Conservation (phyloP, 345 rosid species). For the Gossypium thurberi region DNA sequence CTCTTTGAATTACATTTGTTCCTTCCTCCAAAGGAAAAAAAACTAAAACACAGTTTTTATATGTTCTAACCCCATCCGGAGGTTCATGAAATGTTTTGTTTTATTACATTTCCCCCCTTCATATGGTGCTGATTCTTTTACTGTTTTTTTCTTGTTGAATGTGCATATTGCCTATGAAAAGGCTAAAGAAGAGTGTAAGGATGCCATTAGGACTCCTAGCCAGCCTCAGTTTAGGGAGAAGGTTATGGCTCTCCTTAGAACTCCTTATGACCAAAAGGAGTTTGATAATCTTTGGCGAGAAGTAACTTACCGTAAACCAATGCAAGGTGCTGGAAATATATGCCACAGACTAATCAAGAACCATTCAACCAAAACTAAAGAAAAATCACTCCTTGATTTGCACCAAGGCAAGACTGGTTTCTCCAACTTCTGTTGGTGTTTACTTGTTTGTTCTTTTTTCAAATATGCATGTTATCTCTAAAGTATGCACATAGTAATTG, state of each 20-base stretch:
- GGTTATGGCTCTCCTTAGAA: constrained; percentile 38
- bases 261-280: constrained; percentile 43
- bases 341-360: constrained; percentile 31
- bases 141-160: constrained; percentile 16
- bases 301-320: constrained; percentile 21
- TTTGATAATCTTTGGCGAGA: constrained; percentile 19
- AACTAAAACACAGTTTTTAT: not conserved
- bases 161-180: constrained; percentile 14
- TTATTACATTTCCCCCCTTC: constrained; percentile 1
- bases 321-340: constrained; percentile 15
- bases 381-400: constrained; percentile 47
- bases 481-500: not conserved
- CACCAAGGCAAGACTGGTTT: constrained; percentile 31
- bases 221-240: constrained; percentile 39
- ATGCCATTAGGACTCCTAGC: not conserved
- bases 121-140: constrained; percentile 15
- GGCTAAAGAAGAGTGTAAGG: constrained; percentile 23
- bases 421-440: not conserved
- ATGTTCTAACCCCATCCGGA: not conserved
- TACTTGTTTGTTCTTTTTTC: not conserved
- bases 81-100: not conserved
- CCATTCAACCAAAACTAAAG: constrained; percentile 4
- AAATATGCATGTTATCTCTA: no score
- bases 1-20: not conserved
- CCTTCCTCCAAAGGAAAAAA: not conserved